Base-by-base conservation (phyloP, 805 yeast species). In the Peterozyma toletana region DNA sequence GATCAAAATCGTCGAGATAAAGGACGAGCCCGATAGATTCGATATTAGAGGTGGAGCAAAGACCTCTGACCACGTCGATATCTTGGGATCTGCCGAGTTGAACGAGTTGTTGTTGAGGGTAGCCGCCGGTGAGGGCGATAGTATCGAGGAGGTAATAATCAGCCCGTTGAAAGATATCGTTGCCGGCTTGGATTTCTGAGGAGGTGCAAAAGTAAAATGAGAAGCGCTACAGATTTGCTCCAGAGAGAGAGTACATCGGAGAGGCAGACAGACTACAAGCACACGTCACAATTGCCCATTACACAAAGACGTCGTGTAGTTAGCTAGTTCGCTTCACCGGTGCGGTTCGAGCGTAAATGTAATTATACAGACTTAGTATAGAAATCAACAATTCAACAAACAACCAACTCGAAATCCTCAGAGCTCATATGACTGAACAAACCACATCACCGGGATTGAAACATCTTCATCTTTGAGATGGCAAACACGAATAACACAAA, bases 11-110 rank as follows among this genome's bases (percentile, higher is more conserved):
- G 96, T 91, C 11, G 99, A 93, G 64, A 83, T 93, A 68, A 75
- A 77, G 54, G 96, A 93, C 56, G 95, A 90, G 58, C 99, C 99
- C 0, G 96, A 87, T 56, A 68, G 86, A 51, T 89, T 86, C 55
- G 99, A 93, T 65, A 86, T 93, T 31, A 75, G 99, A 51, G 99
- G 99, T 21, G 99, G 99, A 11, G 95, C 96, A 10, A 86, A 85
- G 59, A 91, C 97, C 1, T 97, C 98, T 1, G 99, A 93, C 55
- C 99, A 93, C 62, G 99, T 93, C 29, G 99, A 93, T 59, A 90
- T 93, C 39, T 69, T 93, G 39, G 99, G 99, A 2, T 80, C 95
- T 49, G 87, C 97, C 1, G 95, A 84, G 57, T 68, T 93, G 59
- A 93, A 93, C 58, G 99, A 93, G 57, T 67, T 90, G 55, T 69